Conservation (phyloP, 2,329 filamentous ascomycete genomes). For the Aspergillus piperis region DNA sequence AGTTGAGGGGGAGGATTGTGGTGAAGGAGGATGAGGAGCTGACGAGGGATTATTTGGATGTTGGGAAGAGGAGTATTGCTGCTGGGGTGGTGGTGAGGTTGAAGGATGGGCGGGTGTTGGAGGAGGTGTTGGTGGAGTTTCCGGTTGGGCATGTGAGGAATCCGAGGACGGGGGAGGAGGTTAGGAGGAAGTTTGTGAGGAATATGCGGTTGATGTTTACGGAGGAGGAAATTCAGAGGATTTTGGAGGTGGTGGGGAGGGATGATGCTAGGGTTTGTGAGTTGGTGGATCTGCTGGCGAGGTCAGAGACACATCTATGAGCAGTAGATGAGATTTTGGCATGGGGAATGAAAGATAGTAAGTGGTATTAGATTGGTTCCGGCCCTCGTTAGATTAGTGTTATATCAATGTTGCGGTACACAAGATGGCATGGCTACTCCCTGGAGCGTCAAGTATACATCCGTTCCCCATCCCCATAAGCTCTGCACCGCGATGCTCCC, state of each 20-base stretch:
- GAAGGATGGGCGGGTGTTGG: constrained; percentile 11
- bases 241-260: not conserved
- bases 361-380: not conserved
- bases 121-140: not conserved
- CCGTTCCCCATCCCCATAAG: constrained; percentile 85
- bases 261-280: not conserved
- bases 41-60: constrained; percentile 34
- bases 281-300: not conserved
- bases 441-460: constrained; percentile 65
- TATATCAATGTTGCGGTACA: not conserved
- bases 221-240: not conserved
- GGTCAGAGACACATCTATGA: not conserved
- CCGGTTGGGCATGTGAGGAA: not conserved
- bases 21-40: constrained; percentile 30
- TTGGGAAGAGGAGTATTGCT: constrained; percentile 28
- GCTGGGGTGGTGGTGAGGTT: constrained; percentile 31
- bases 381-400: not conserved
- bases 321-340: not conserved
- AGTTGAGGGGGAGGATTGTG: constrained; percentile 28
- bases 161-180: not conserved
- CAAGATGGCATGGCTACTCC: constrained; percentile 53
- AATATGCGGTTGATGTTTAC: not conserved
- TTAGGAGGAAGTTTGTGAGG: not conserved
- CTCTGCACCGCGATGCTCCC: constrained; percentile 95
- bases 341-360: not conserved